Base-by-base conservation (phyloP, 306 rosid species). In the Hippophae gyantsensis region DNA sequence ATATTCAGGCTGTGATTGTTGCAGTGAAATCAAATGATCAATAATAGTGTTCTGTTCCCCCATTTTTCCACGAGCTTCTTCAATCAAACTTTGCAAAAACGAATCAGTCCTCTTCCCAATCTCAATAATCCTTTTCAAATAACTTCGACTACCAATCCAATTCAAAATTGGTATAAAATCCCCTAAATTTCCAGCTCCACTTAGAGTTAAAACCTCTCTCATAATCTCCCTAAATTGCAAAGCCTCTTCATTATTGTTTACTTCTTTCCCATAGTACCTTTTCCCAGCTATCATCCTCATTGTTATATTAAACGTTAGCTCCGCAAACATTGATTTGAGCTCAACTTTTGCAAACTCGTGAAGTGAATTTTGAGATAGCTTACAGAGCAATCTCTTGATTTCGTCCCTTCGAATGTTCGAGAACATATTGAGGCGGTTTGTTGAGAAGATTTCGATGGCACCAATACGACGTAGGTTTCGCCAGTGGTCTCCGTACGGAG, bases 231-330 rank as follows among this genome's bases (percentile, higher is more conserved):
- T 73, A 42, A 86, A 82, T 26, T 41, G 40, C 67, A 23, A 62
- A 0, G 83, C 89, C 45, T 85, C 86, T 27, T 70, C 70, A 58
- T 63, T 72, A 23, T 68, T 54, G 26, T 62, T 54, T 5, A 60
- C 77, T 2, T 43, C 72, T 0, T 76, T 70, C 1, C 84, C 86
- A 18, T 63, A 82, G 43, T 78, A 84, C 56, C 94, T 74, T 68
- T 88, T 85, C 1, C 90, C 96, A 0, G 86, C 81, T 11, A 76
- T 82, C 90, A 85, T 88, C 45, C 74, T 80, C 84, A 82, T 78
- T 43, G 79, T 58, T 8, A 63, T 74, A 74, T 85, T 88, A 48
- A 78, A 88, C 5, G 89, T 74, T 7, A 87, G 52, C n/a, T 78
- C 81, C 0, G 71, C 9, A 23, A 88, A 67, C 72, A 44, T 27